Evolutionary conservation across 2,329 filamentous ascomycete genomes (phyloP), one percentile per base, ranked within the genome.

Genomic region (Verticillium dahliae): DNA sequence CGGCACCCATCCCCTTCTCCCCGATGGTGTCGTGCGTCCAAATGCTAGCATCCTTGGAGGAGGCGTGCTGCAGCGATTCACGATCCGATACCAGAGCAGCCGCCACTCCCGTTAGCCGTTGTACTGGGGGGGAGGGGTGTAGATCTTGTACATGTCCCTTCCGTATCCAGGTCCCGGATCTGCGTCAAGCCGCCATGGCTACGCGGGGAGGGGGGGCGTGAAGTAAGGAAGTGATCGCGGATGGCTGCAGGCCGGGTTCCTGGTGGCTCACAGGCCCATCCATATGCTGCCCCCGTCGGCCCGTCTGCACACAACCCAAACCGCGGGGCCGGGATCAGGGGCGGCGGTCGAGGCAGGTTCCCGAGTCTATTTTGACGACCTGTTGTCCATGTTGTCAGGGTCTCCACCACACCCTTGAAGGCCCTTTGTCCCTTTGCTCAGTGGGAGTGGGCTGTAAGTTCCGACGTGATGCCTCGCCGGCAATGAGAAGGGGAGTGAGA

Each of bases 281-380:
- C 45, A 22, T 52, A 62, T 50, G 54, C 41, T 45, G 33, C 41
- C 54, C 54, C 57, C 60, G 27, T 38, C 45, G 57, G 35, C 39
- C 60, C 58, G 57, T 60, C 62, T 65, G 63, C 63, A 63, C 55
- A 56, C 60, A 63, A 65, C 63, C 62, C 39, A 65, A 65, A 63
- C 55, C 62, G 60, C 37, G 62, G 62, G 56, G 62, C 63, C 55
- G 60, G 63, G 63, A 62, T 65, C 60, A 63, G 62, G 60, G 60
- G 18, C 45, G 18, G 57, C 58, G 60, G 61, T 52, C 27, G 31
- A 60, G 37, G 63, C 60, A 60, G 38, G 4, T 57, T 58, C 55
- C 58, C 62, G 62, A 65, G 60, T 55, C 58, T 65, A 65, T 63
- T 65, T 63, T 38, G 58, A 65, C 63, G 63, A 63, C 62, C 63